These are phyloP conservation scores for Tubosaeta sp. DNA, from an alignment of 768 basidiomycete genomes.

Conservation along the genomic window DNA sequence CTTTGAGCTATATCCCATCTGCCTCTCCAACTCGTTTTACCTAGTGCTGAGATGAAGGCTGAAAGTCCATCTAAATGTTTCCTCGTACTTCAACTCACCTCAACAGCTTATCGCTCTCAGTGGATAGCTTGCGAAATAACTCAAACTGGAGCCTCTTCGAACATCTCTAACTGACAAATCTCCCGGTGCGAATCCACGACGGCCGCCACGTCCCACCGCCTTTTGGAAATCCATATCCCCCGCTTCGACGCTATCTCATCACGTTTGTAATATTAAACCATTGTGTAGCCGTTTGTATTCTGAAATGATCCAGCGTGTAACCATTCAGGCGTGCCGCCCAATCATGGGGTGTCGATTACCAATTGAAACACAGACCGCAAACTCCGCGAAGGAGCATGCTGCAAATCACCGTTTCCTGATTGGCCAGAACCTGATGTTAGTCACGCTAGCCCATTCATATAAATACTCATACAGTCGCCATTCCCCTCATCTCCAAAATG, in stretches of 20 bases:
- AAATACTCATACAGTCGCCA: slow-evolving; percentile 9
- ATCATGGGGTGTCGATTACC: background rate
- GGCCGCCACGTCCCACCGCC: background rate
- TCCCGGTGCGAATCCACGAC: too few relatives aligned
- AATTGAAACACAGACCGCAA: background rate
- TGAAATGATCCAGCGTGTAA: background rate
- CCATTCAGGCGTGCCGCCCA: background rate
- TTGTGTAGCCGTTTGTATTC: too few relatives aligned
- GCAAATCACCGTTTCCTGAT: slow-evolving; percentile 14
- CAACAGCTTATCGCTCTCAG: too few relatives aligned
- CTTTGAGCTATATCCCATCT: too few relatives aligned
- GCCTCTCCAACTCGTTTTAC: too few relatives aligned
- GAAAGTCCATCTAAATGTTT: too few relatives aligned
- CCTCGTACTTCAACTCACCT: too few relatives aligned
- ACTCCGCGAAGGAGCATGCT: background rate
- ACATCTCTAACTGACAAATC: too few relatives aligned
- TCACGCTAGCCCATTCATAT: background rate
- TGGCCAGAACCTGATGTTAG: slow-evolving; percentile 1
- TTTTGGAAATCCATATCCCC: background rate
- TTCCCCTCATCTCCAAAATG: slow-evolving; percentile 12
- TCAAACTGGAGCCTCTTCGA: too few relatives aligned
- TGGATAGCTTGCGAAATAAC: too few relatives aligned
- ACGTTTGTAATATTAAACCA: background rate
- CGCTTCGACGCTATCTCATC: background rate
- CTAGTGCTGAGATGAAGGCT: too few relatives aligned